Conservation (phyloP, 2,329 filamentous ascomycete genomes). For the Penicillium italicum region DNA sequence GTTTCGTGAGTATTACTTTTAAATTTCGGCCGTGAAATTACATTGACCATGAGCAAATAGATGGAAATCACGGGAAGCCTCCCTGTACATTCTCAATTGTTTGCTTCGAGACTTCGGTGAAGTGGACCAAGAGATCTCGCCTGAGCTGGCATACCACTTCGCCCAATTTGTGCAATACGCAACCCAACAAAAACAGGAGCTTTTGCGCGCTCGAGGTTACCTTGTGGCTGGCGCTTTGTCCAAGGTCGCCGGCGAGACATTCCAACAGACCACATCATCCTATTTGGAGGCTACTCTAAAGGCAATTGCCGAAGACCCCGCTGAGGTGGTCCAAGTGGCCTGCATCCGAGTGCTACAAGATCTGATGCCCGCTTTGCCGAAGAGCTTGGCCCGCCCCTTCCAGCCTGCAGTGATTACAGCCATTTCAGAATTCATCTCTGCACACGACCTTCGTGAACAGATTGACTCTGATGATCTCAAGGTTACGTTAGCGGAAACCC, state of each 20-base stretch:
- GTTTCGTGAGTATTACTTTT: conserved; percentile 30
- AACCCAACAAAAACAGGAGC: conserved; percentile 65
- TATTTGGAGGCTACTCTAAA: conserved; percentile 62
- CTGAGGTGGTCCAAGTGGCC: conserved; percentile 86
- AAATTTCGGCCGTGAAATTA: not conserved
- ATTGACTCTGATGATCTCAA: conserved; percentile 89
- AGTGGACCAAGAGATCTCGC: conserved; percentile 65
- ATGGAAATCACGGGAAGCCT: conserved; percentile 71
- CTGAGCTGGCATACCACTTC: conserved; percentile 68
- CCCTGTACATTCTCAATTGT: conserved; percentile 80
- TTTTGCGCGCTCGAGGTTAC: conserved; percentile 82
- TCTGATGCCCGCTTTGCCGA: conserved; percentile 55
- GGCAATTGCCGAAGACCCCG: conserved; percentile 69
- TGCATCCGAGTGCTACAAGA: conserved; percentile 83
- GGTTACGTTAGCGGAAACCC: conserved; percentile 80
- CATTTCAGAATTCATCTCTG: conserved; percentile 68
- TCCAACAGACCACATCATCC: conserved; percentile 41
- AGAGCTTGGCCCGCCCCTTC: conserved; percentile 49
- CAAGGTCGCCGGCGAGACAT: conserved; percentile 59
- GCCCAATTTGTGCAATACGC: conserved; percentile 76
- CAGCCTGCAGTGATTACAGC: conserved; percentile 61
- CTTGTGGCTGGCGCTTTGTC: conserved; percentile 78
- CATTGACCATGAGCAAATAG: conserved; percentile 32
- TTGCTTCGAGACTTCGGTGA: conserved; percentile 80
- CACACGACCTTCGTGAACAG: conserved; percentile 77